Percentiles rank a stretch among this genome's conserved stretches.
Conservation (phyloP, 495 filamentous ascomycete species). For the Xylaria telfairii region DNA sequence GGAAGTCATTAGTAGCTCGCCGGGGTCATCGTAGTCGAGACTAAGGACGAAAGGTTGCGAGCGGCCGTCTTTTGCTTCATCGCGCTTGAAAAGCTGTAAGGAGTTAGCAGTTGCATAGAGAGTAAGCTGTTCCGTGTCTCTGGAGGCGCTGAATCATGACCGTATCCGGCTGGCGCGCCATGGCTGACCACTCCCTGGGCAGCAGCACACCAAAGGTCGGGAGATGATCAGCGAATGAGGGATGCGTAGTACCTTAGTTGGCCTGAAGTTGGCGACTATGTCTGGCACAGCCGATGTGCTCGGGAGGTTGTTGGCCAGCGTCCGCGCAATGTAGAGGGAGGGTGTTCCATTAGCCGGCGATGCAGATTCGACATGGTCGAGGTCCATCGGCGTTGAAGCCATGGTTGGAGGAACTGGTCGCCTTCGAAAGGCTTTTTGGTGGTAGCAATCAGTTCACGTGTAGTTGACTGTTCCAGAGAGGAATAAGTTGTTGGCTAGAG, state of each 20-base stretch:
- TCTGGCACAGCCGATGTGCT: conserved; percentile 53
- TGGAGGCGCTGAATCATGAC: background rate
- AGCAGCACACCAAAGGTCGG: background rate
- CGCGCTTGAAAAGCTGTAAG: conserved; percentile 50
- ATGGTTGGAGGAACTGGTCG: conserved; percentile 36
- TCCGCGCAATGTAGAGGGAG: conserved; percentile 47
- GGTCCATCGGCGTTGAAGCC: conserved; percentile 60
- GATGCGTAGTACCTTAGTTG: conserved; percentile 54
- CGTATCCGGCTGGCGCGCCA: background rate
- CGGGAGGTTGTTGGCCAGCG: conserved; percentile 40
- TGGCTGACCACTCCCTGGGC: background rate
- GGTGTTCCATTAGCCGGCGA: conserved; percentile 43
- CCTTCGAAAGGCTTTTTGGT: background rate
- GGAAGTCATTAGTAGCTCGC: conserved; percentile 84
- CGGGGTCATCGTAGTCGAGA: conserved; percentile 94
- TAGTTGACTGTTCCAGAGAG: background rate
- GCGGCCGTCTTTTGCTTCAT: conserved; percentile 50
- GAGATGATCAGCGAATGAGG: background rate
- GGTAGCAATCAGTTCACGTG: background rate
- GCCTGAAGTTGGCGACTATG: conserved; percentile 53
- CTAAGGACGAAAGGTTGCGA: conserved; percentile 60
- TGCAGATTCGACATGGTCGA: conserved; percentile 50
- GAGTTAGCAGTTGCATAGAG: conserved; percentile 15
- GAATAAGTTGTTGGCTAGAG: background rate
- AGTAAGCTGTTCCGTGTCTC: background rate